A percentile compares a stretch with the other conserved stretches of the same genome.
Conservation (phyloP, 2,329 filamentous ascomycete genomes). For the Pestalotiopsis fici region DNA sequence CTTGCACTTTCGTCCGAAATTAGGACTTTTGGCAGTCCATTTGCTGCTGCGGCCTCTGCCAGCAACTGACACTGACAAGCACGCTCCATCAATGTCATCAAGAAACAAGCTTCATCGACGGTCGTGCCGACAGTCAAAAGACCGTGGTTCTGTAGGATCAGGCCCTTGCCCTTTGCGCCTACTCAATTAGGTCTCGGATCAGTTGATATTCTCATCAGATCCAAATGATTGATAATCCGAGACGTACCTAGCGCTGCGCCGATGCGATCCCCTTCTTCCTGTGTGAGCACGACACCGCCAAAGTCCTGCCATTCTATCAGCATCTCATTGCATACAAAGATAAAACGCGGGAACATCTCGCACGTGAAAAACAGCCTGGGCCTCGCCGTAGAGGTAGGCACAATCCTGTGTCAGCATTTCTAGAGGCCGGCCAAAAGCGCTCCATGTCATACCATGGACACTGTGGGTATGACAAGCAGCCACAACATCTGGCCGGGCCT, state of each 20-base stretch:
- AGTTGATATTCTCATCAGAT: no score
- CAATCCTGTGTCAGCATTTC: conserved; percentile 62
- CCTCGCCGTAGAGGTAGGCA: conserved; percentile 51
- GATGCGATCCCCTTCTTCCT: conserved; percentile 55
- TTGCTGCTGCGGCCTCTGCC: conserved; percentile 23
- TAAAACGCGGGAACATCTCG: no score
- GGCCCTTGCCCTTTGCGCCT: conserved; percentile 36
- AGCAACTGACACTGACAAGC: conserved; percentile 34
- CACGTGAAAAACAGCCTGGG: conserved; percentile 52
- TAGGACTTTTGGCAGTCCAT: conserved; percentile 21
- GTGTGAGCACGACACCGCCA: conserved; percentile 58
- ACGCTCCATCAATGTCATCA: conserved; percentile 46
- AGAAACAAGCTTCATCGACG: conserved; percentile 63
- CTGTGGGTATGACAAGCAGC: conserved; percentile 60
- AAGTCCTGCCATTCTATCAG: conserved; percentile 35
- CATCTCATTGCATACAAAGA: no score
- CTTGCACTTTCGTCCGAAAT: conserved; percentile 40
- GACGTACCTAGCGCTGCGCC: conserved; percentile 51
- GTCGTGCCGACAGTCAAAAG: conserved; percentile 59
- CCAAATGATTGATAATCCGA: no score
- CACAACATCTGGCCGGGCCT: conserved; percentile 54
- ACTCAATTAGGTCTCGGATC: no score
- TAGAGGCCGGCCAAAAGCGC: conserved; percentile 50
- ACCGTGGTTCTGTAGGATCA: conserved; percentile 62
- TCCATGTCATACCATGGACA: conserved; percentile 58